Percentiles rank a stretch among this genome's conserved stretches.
phyloP scores from a whole-genome alignment of 2,329 filamentous ascomycete species.

The Dothidotthia symphoricarpi region DNA sequence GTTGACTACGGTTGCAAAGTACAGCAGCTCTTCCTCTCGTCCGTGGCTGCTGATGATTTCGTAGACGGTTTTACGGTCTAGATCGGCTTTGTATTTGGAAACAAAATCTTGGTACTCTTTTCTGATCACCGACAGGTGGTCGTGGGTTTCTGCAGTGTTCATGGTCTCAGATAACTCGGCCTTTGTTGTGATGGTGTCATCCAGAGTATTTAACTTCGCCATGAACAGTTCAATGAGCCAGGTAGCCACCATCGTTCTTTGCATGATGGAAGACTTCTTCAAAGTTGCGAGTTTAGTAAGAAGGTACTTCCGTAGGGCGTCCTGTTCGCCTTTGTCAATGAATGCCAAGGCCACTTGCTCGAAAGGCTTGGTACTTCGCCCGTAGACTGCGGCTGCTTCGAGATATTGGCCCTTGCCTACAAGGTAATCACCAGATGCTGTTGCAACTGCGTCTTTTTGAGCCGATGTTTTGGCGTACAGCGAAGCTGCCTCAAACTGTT shows the following conservation, averaged over 20 bases:
- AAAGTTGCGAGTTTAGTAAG: constrained; percentile 77
- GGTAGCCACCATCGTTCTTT: constrained; percentile 88
- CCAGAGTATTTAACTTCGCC: constrained; percentile 90
- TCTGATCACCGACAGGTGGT: constrained; percentile 68
- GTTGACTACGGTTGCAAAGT: constrained; percentile 82
- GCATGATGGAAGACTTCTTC: constrained; percentile 84
- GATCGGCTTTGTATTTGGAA: constrained; percentile 76
- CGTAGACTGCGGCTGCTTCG: constrained; percentile 87
- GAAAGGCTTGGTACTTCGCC: constrained; percentile 93
- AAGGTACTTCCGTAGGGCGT: constrained; percentile 87
- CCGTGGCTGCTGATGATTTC: constrained; percentile 96
- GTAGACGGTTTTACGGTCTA: constrained; percentile 90
- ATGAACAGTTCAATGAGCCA: constrained; percentile 97
- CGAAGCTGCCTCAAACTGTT: constrained; percentile 85
- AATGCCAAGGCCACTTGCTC: constrained; percentile 91
- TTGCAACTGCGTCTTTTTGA: constrained; percentile 89
- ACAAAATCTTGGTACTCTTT: constrained; percentile 88
- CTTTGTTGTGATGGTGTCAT: constrained; percentile 89
- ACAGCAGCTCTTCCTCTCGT: constrained; percentile 86
- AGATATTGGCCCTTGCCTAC: constrained; percentile 76
- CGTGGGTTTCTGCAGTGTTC: constrained; percentile 67
- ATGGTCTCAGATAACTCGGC: constrained; percentile 73
- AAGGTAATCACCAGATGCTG: constrained; percentile 85
- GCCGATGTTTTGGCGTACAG: constrained; percentile 75
- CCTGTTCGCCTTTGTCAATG: constrained; percentile 85